Evolutionary conservation across 192 early-diverging fungal genomes (phyloP), one percentile per base, ranked within the genome.

Genomic region (Coemansia sp.): DNA sequence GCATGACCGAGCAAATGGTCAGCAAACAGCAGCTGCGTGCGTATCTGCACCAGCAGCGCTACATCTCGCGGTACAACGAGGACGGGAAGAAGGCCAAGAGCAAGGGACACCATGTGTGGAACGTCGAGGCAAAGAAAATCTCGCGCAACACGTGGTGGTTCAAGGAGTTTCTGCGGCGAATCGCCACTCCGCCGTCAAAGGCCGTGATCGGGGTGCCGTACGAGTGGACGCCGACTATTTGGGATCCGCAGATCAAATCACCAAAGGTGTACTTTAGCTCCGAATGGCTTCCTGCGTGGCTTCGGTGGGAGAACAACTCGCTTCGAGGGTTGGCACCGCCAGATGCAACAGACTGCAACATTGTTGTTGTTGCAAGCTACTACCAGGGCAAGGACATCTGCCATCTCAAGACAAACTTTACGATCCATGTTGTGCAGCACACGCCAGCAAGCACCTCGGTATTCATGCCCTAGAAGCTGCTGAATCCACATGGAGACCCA

Each of bases 51-150:
- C 85, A 86, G 41, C 87, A 89, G 64, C 69, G 79, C 65, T 91
- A 89, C 71, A 92, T 92, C 55, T 87, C 84, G 31, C 82, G 90
- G 44, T 92, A 89, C 80, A 91, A 90, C 67, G 90, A 90, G 59
- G 88, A 91, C 50, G 90, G 90, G 47, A 87, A 86, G 61, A 91
- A 90, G 59, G 83, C 87, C 37, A 92, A 92, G 59, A 85, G 83
- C 67, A 92, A 92, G 67, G 90, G 90, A 22, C 86, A 86, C 42
- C 87, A 88, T 53, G 89, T 91, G 33, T 91, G 89, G 89, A 89
- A 90, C 38, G 88, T 92, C 57, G 89, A 91, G 63, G 90, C 89
- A 19, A 87, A 87, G 47, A 90, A 89, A 62, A 87, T 85, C 0
- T 81, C 82, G 17, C 72, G 79, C 20, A 81, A 74, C 44, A 73